phyloP scores from a whole-genome alignment of 148 eudicot genomes.

The Polygonum maritimum region DNA sequence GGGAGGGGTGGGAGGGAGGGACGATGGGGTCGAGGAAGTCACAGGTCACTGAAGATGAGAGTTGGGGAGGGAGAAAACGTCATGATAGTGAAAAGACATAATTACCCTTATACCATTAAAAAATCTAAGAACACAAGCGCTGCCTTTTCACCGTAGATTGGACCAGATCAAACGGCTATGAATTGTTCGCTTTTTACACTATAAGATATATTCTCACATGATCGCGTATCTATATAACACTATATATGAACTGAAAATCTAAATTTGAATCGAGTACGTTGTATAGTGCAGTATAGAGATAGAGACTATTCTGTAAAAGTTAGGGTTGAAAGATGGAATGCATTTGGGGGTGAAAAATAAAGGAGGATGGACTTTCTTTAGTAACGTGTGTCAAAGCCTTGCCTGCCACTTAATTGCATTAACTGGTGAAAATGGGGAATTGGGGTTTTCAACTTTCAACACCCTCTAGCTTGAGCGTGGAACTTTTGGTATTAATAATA shows the following conservation, averaged over 20 bases:
- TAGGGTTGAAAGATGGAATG: conserved; percentile 1
- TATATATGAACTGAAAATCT: not conserved
- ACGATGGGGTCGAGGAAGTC: too few species aligned
- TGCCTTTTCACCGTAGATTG: too few species aligned
- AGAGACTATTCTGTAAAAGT: conserved; percentile 4
- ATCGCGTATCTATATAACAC: not conserved
- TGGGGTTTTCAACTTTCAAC: not conserved
- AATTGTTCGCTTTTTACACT: too few species aligned
- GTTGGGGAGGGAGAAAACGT: too few species aligned
- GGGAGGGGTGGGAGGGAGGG: too few species aligned
- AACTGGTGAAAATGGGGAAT: not conserved
- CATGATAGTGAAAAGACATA: too few species aligned
- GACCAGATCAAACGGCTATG: too few species aligned
- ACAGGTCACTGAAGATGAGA: too few species aligned
- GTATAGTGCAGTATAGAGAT: conserved; percentile 2
- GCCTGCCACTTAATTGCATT: conserved; percentile 6
- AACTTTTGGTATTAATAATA: not conserved
- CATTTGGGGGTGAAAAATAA: not conserved
- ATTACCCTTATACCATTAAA: too few species aligned
- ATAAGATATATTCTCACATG: not conserved
- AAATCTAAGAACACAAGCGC: too few species aligned
- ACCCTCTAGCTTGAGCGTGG: not conserved
- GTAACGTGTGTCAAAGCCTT: conserved; percentile 4
- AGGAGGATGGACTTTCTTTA: not conserved
- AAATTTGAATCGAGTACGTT: not conserved